Evolutionary conservation across 164 flowering plant species (phyloP).

Genomic region (Litsea cubeba): DNA sequence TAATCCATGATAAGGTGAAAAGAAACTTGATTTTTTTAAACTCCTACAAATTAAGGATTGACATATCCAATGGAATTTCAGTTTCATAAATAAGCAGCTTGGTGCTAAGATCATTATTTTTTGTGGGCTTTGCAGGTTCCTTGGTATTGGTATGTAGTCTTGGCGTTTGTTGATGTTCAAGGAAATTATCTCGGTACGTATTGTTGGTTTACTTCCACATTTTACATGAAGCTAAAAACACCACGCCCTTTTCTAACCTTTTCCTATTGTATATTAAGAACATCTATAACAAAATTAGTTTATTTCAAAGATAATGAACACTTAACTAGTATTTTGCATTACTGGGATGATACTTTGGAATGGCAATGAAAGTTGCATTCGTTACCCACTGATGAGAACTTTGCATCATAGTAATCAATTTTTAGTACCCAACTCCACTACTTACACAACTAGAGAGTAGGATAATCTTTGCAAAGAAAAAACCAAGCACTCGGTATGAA

Average conservation of each 20-base stretch:
- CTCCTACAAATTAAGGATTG: neutral
- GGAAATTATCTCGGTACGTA: slow-evolving; percentile 67
- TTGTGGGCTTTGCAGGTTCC: slow-evolving; percentile 47
- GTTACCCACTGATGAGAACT: no score
- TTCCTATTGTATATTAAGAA: neutral
- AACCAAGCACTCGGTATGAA: no score
- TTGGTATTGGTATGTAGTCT: slow-evolving; percentile 76
- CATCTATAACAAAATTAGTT: neutral
- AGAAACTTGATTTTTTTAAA: no score
- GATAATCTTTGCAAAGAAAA: no score
- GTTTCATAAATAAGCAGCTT: neutral
- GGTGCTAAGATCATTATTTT: neutral
- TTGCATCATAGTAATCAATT: no score
- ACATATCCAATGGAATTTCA: neutral
- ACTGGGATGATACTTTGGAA: no score
- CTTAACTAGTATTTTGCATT: no score
- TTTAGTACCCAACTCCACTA: no score
- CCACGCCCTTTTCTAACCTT: neutral
- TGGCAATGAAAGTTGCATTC: no score
- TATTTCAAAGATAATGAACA: no score
- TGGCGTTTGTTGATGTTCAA: slow-evolving; percentile 75
- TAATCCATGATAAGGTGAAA: neutral
- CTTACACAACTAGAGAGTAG: no score
- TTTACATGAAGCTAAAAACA: neutral
- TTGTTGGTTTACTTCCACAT: neutral